These are phyloP conservation scores for Alternaria sp. DNA, from an alignment of 2,329 filamentous ascomycete species.

Conservation along the genomic window DNA sequence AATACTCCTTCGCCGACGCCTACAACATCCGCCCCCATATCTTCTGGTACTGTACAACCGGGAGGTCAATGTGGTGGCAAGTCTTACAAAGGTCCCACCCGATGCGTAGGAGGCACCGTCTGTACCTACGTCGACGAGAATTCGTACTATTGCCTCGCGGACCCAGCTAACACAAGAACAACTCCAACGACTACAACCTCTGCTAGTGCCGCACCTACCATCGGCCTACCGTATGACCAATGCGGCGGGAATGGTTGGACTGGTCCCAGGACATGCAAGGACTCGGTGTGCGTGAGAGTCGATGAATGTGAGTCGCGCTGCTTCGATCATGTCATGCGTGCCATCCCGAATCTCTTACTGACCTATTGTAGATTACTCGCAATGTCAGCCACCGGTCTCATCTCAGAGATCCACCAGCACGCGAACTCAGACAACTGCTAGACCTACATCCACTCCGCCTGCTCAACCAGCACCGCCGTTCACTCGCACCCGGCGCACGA, in stretches of 20 bases:
- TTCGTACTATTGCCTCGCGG: conserved; percentile 23
- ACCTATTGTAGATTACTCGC: conserved; percentile 5
- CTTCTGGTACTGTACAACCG: conserved; percentile 21
- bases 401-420: not conserved
- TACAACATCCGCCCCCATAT: conserved; percentile 19
- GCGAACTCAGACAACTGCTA: conserved; percentile 1
- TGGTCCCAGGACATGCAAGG: conserved; percentile 22
- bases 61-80: conserved; percentile 25
- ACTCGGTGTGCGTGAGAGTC: conserved; percentile 15
- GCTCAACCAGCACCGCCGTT: not conserved
- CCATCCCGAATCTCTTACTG: not conserved
- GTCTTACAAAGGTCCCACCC: conserved; percentile 17
- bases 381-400: conserved; percentile 12
- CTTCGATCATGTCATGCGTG: not conserved
- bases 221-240: conserved; percentile 21
- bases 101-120: conserved; percentile 19
- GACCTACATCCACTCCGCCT: not conserved
- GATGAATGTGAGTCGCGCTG: conserved; percentile 13
- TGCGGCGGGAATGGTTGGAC: conserved; percentile 19
- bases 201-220: conserved; percentile 10
- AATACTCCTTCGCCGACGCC: conserved; percentile 15
- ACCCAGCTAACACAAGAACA: conserved; percentile 19
- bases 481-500: not conserved
- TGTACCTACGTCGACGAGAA: conserved; percentile 23
- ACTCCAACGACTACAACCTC: conserved; percentile 9